These are phyloP conservation scores for Verticillium albo-atrum DNA, from an alignment of 2,329 filamentous ascomycete genomes.

Conservation along the genomic window DNA sequence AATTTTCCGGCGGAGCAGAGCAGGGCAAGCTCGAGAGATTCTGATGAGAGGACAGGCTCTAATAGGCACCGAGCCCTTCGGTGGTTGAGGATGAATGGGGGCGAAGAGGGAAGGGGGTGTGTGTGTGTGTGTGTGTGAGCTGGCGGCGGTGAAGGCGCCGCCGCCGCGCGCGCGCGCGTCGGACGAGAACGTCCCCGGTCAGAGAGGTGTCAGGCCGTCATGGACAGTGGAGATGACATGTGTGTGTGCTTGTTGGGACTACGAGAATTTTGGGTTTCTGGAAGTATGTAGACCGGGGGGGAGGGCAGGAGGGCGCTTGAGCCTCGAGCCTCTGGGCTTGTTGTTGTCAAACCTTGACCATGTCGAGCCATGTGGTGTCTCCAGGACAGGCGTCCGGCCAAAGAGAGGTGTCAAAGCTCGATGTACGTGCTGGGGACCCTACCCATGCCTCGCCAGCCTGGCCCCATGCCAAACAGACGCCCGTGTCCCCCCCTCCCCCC, in stretches of 20 bases:
- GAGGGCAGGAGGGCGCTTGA: not conserved
- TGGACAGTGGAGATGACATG: not conserved
- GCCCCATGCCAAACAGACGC: not conserved
- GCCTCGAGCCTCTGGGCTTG: not conserved
- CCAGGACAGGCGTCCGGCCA: not conserved
- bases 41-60: not conserved
- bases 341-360: not conserved
- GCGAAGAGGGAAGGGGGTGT: not conserved
- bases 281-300: not conserved
- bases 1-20: not conserved
- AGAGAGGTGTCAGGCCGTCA: not conserved
- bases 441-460: not conserved
- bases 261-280: not conserved
- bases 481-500: too few species aligned
- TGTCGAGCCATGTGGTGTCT: not conserved
- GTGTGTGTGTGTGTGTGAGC: not conserved
- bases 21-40: not conserved
- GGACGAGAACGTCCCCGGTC: not conserved
- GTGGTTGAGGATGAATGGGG: not conserved
- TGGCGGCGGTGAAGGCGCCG: not conserved
- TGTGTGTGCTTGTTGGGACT: not conserved
- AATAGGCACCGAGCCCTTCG: not conserved
- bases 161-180: not conserved
- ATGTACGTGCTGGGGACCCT: not conserved
- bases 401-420: not conserved